Evolutionary conservation across 495 filamentous ascomycete species (phyloP).

Genomic region (Neurospora cerealis): DNA sequence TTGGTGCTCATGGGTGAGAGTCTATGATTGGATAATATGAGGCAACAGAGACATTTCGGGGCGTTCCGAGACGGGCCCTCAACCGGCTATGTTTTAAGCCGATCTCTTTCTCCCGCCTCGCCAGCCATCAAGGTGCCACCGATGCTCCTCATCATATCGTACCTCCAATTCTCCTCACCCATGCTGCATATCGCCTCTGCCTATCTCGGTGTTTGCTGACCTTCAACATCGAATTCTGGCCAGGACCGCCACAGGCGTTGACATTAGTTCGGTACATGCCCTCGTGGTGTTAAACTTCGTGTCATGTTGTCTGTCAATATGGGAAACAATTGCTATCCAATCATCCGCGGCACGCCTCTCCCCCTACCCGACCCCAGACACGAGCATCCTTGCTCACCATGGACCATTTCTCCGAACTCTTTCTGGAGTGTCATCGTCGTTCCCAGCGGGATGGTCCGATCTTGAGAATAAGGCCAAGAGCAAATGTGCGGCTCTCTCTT

Average conservation of each 20-base stretch:
- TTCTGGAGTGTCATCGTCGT: background rate
- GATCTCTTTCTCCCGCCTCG: background rate
- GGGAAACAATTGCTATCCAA: background rate
- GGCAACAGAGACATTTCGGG: background rate
- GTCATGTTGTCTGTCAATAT: background rate
- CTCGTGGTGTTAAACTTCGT: background rate
- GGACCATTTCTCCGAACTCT: background rate
- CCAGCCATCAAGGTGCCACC: background rate
- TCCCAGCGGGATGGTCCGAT: background rate
- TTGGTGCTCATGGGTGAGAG: background rate
- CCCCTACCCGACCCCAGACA: background rate
- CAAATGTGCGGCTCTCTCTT: background rate
- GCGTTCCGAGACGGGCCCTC: background rate
- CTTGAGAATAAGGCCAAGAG: background rate
- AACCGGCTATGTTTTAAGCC: background rate
- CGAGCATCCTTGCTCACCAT: background rate
- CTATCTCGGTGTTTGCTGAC: background rate
- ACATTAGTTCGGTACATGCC: background rate
- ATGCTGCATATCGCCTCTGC: background rate
- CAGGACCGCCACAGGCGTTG: background rate
- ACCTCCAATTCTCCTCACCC: background rate
- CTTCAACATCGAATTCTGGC: background rate
- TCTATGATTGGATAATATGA: conserved; percentile 9
- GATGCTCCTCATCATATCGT: background rate
- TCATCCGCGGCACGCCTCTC: background rate